Evolutionary conservation across 306 rosid genomes (phyloP).

Genomic region (Quercus suber): DNA sequence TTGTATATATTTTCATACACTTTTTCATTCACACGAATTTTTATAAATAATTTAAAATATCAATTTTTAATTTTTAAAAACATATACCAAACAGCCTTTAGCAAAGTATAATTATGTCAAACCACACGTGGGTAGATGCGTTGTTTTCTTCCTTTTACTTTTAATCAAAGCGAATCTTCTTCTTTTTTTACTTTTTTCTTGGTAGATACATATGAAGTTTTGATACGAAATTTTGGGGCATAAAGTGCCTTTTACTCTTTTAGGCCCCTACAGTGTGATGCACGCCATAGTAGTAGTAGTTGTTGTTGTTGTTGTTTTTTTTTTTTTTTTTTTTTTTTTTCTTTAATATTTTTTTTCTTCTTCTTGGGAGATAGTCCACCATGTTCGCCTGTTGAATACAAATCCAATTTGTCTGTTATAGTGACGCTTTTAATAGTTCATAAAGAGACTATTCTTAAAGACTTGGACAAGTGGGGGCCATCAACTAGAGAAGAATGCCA

Average conservation of each 20-base stretch:
- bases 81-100: too few species aligned
- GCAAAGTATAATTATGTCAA: too few species aligned
- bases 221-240: background rate
- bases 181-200: background rate
- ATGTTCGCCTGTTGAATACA: background rate
- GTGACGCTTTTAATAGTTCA: background rate
- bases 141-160: too few species aligned
- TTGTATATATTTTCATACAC: too few species aligned
- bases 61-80: too few species aligned
- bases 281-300: background rate
- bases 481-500: background rate
- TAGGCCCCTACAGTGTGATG: background rate
- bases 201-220: background rate
- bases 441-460: slow-evolving; percentile 12
- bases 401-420: background rate
- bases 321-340: too few species aligned
- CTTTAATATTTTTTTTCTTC: background rate
- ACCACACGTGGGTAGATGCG: too few species aligned
- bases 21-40: too few species aligned
- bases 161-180: too few species aligned
- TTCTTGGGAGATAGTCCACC: background rate
- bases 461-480: background rate
- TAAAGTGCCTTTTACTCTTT: background rate
- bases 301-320: background rate
- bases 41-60: too few species aligned